Base-by-base conservation (phyloP, 352 stramenopile species). In the Globisporangium cederbergense region DNA sequence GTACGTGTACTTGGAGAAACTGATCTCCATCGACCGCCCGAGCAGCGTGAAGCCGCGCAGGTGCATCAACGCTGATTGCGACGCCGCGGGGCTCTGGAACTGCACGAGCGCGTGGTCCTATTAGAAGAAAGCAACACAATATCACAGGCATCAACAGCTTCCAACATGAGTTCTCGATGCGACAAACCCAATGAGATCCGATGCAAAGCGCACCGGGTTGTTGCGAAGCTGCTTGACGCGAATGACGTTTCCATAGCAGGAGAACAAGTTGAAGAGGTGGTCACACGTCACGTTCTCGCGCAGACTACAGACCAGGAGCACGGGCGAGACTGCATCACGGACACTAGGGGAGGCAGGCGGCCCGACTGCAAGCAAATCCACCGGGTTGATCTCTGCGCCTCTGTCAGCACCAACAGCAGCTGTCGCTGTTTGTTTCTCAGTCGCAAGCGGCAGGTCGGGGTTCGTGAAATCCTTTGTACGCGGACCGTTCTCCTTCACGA, bases 191-290 rank as follows among this genome's bases (percentile, higher is more conserved):
- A 45, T 45, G 3, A 7, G 40, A n/a, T 45, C 13, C 18, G 1
- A 14, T 11, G 16, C 20, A 57, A 38, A 11, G 47, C 58, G 16
- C 32, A 81, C 75, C 5, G 75, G 67, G 54, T 89, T 89, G 32
- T 60, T 68, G 20, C 64, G 75, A 34, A 89, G 70, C 54, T 85
- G 88, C 71, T 88, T 88, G 56, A 89, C 61, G 38, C 78, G 80
- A 10, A 70, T 62, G 6, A 89, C 77, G 66, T 89, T 88, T 20
- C 80, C 80, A 40, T 89, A 89, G 57, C 78, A 89, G 20, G 80
- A 89, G 34, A 89, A 89, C 16, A 89, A 60, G 54, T 89, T 86
- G 75, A 89, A 89, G 2, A 89, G 49, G 25, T 85, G 68, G 54
- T 89, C 78, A 64, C 80, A 89, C 18, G 78, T 77, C 58, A 86